Conservation (phyloP, 352 stramenopile genomes). For the Albugo candida region DNA sequence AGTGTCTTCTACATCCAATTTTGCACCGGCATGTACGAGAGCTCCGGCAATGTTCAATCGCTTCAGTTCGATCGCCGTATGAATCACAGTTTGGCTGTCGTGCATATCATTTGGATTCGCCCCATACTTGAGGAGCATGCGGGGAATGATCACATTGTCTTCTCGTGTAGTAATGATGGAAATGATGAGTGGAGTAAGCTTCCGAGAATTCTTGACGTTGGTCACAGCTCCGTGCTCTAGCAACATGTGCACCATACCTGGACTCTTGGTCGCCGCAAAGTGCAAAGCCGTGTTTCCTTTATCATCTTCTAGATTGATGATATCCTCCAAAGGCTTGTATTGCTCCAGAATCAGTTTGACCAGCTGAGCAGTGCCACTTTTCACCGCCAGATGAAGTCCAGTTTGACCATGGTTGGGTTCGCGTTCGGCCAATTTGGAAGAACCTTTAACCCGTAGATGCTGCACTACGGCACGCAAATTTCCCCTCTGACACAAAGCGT, state of each 20-base stretch:
- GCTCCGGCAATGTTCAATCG: constrained; percentile 58
- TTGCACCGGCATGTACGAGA: constrained; percentile 58
- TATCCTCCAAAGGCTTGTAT: constrained; percentile 54
- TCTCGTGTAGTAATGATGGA: constrained; percentile 73
- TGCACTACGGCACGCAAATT: constrained; percentile 62
- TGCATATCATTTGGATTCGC: constrained; percentile 81
- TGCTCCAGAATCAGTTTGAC: constrained; percentile 71
- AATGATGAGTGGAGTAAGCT: constrained; percentile 73
- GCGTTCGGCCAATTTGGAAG: constrained; percentile 38
- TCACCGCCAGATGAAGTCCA: constrained; percentile 57
- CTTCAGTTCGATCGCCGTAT: constrained; percentile 50
- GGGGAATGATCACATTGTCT: constrained; percentile 63
- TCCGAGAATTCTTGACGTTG: constrained; percentile 77
- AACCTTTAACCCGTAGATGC: constrained; percentile 46
- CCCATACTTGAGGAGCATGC: constrained; percentile 76
- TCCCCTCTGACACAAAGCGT: constrained; percentile 62
- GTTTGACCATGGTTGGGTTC: constrained; percentile 75
- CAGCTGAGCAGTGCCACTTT: constrained; percentile 62
- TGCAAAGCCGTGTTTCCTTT: constrained; percentile 76
- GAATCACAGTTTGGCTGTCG: constrained; percentile 71
- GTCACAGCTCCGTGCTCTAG: constrained; percentile 55
- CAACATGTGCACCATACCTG: constrained; percentile 60
- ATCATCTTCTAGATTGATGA: constrained; percentile 72
- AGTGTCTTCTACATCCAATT: constrained; percentile 74
- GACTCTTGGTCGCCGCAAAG: constrained; percentile 73